These are phyloP conservation scores for Penicillium sp. DNA, from an alignment of 2,329 filamentous ascomycete genomes.

Conservation along the genomic window DNA sequence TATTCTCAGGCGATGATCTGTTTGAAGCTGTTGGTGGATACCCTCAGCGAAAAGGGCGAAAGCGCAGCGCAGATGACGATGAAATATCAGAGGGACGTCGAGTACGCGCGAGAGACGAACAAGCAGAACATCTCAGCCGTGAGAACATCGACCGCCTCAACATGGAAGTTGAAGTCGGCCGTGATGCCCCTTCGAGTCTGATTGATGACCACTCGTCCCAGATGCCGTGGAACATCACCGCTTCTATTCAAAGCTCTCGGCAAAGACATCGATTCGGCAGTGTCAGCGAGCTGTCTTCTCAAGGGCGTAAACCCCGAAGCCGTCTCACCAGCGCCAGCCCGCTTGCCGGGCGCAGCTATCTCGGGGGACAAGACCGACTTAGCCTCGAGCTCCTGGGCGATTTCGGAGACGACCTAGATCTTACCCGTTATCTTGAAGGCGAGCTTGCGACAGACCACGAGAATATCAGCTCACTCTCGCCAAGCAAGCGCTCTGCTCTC, in stretches of 20 bases:
- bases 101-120: constrained; percentile 41
- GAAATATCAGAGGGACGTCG: constrained; percentile 30
- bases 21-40: constrained; percentile 49
- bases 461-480: constrained; percentile 46
- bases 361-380: constrained; percentile 28
- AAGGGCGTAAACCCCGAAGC: constrained; percentile 35
- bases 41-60: constrained; percentile 20
- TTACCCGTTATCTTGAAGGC: constrained; percentile 34
- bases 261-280: constrained; percentile 43
- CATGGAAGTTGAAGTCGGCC: constrained; percentile 65
- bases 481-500: constrained; percentile 5
- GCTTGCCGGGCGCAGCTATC: constrained; percentile 54
- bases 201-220: constrained; percentile 65
- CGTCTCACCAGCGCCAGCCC: constrained; percentile 62
- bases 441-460: constrained; percentile 31
- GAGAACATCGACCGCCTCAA: constrained; percentile 12
- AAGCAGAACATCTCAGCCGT: constrained; percentile 37
- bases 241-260: constrained; percentile 55
- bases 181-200: constrained; percentile 65
- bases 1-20: constrained; percentile 59
- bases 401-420: constrained; percentile 30
- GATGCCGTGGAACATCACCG: constrained; percentile 69
- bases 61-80: constrained; percentile 30
- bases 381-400: constrained; percentile 24
- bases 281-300: constrained; percentile 37